Percentiles rank a stretch among this genome's conserved stretches.
These are phyloP conservation scores for Nothophaeocryptopus gaeumannii DNA, from an alignment of 2,329 filamentous ascomycete species.

Conservation along the genomic window DNA sequence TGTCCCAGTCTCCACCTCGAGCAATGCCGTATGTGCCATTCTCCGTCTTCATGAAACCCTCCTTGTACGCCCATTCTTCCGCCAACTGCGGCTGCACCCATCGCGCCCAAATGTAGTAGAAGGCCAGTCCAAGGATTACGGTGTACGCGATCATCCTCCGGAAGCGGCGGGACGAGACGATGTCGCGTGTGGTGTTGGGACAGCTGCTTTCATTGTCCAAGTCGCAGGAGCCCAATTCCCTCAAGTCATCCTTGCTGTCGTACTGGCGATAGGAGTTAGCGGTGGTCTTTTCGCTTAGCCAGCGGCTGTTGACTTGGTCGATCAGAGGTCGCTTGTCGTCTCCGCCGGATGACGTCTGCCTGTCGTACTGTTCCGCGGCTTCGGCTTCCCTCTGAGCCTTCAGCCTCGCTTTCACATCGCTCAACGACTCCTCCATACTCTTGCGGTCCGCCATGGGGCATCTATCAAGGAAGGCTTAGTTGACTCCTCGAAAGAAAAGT, in stretches of 20 bases:
- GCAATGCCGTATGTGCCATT: conserved; percentile 33
- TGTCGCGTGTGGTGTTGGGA: conserved; percentile 20
- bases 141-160: conserved; percentile 35
- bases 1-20: conserved; percentile 23
- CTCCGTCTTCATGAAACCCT: conserved; percentile 31
- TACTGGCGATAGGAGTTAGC: neutral
- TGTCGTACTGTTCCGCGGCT: neutral
- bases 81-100: conserved; percentile 38
- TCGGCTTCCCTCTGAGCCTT: conserved; percentile 1
- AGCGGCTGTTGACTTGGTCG: conserved; percentile 28
- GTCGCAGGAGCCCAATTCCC: conserved; percentile 31
- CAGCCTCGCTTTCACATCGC: conserved; percentile 6
- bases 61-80: conserved; percentile 35
- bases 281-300: conserved; percentile 20
- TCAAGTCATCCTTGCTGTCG: conserved; percentile 17
- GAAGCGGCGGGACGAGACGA: conserved; percentile 22
- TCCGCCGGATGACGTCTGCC: conserved; percentile 8
- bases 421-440: conserved; percentile 9
- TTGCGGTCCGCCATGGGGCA: conserved; percentile 41
- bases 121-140: conserved; percentile 30
- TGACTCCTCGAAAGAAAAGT: too few relatives aligned
- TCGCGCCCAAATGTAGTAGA: conserved; percentile 37
- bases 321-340: conserved; percentile 23
- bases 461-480: too few relatives aligned
- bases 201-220: conserved; percentile 35